A percentile compares a stretch with the other conserved stretches of the same genome.
Conservation (phyloP, 371 early-diverging fungal genomes). For the Phascolomyces articulosus region DNA sequence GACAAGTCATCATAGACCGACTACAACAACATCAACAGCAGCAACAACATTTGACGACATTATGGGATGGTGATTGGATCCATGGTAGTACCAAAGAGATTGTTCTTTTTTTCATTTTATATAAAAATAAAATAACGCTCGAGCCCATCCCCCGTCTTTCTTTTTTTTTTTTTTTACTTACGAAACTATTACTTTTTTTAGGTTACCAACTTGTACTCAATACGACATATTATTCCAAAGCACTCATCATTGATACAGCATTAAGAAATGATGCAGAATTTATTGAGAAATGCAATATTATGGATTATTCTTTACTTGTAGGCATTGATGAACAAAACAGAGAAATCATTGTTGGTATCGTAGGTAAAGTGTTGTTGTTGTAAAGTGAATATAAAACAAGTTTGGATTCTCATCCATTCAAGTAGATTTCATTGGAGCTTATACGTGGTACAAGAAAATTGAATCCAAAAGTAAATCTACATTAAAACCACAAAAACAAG, state of each 20-base stretch:
- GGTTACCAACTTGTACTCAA: constrained; percentile 34
- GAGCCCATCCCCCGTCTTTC: no score
- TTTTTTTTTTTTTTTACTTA: not conserved
- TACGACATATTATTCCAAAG: constrained; percentile 76
- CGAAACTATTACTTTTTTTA: not conserved
- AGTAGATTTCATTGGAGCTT: constrained; percentile 91
- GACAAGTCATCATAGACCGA: constrained; percentile 41
- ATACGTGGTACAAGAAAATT: constrained; percentile 93
- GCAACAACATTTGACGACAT: constrained; percentile 40
- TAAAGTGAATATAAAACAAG: not conserved
- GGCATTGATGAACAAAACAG: constrained; percentile 81
- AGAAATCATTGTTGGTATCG: constrained; percentile 90
- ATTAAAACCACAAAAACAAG: constrained; percentile 72
- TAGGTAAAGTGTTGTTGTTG: constrained; percentile 45
- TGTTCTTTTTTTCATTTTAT: not conserved
- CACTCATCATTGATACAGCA: constrained; percentile 66
- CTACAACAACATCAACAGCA: constrained; percentile 16
- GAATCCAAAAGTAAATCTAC: constrained; percentile 93
- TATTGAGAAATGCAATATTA: constrained; percentile 82
- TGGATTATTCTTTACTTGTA: constrained; percentile 93
- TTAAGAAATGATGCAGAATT: constrained; percentile 87
- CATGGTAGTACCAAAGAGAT: constrained; percentile 35
- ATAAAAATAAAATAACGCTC: not conserved
- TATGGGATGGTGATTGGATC: constrained; percentile 76
- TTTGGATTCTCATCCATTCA: not conserved